Evolutionary conservation across 805 yeast species (phyloP).

Genomic region (Lipomyces orientalis): DNA sequence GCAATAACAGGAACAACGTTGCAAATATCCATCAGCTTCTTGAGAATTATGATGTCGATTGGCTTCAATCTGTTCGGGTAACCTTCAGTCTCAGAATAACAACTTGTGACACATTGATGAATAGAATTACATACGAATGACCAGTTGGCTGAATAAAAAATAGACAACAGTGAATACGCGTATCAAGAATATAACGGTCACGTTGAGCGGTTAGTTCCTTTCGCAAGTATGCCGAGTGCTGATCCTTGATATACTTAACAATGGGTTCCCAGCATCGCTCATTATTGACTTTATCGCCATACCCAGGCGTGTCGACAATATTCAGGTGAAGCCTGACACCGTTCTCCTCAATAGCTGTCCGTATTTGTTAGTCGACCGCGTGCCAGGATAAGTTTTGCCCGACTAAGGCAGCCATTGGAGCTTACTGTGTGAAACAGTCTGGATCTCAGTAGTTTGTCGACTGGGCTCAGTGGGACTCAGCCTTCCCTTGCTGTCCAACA

Average conservation of each 20-base stretch:
- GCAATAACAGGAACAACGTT: slow-evolving; percentile 96
- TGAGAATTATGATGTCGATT: slow-evolving; percentile 81
- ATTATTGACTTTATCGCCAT: slow-evolving; percentile 88
- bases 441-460: slow-evolving; percentile 62
- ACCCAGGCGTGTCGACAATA: slow-evolving; percentile 96
- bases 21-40: slow-evolving; percentile 83
- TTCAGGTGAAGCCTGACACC: slow-evolving; percentile 84
- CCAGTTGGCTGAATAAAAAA: slow-evolving; percentile 91
- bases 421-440: slow-evolving; percentile 43
- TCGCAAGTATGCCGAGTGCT: slow-evolving; percentile 89
- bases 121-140: slow-evolving; percentile 44
- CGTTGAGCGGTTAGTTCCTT: slow-evolving; percentile 86
- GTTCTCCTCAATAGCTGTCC: slow-evolving; percentile 69
- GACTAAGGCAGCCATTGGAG: background rate
- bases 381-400: background rate
- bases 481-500: slow-evolving; percentile 77
- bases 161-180: slow-evolving; percentile 91
- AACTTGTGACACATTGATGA: background rate
- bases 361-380: background rate
- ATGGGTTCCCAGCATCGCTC: slow-evolving; percentile 86
- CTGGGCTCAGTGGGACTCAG: slow-evolving; percentile 69
- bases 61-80: slow-evolving; percentile 67
- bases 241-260: slow-evolving; percentile 81
- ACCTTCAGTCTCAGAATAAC: background rate
- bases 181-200: slow-evolving; percentile 71